These are phyloP conservation scores for Trichophyton mentagrophytes DNA, from an alignment of 2,329 filamentous ascomycete species.

Conservation along the genomic window DNA sequence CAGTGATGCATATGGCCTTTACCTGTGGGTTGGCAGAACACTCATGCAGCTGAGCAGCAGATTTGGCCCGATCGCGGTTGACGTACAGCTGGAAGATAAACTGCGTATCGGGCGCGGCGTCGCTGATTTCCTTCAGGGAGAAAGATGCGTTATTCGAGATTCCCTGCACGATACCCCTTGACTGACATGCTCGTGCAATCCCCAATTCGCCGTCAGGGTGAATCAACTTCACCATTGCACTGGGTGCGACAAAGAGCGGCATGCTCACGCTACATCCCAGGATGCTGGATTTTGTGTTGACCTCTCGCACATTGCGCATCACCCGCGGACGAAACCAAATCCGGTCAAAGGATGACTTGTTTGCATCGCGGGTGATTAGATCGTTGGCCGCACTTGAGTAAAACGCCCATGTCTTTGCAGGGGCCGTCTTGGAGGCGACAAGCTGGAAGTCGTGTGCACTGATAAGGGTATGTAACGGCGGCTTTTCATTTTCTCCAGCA, in stretches of 20 bases:
- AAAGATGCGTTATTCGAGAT: constrained; percentile 52
- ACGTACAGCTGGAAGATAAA: constrained; percentile 48
- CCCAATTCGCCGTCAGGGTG: constrained; percentile 53
- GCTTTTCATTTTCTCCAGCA: constrained; percentile 16
- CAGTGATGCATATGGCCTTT: constrained; percentile 40
- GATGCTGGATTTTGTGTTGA: constrained; percentile 42
- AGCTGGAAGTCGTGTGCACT: constrained; percentile 49
- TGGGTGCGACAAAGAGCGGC: constrained; percentile 52
- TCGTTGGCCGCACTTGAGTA: constrained; percentile 54
- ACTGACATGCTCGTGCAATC: constrained; percentile 41
- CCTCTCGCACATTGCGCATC: constrained; percentile 39
- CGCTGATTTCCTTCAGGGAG: constrained; percentile 42
- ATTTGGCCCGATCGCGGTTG: constrained; percentile 39
- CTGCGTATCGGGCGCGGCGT: constrained; percentile 28
- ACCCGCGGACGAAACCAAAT: constrained; percentile 39
- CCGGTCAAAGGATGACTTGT: constrained; percentile 40
- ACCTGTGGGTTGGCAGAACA: constrained; percentile 31
- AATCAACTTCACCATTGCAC: constrained; percentile 51
- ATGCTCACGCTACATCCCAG: constrained; percentile 41
- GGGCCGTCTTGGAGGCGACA: constrained; percentile 43
- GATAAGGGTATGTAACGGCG: constrained; percentile 42
- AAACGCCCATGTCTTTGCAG: constrained; percentile 57
- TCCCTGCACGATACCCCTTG: constrained; percentile 44
- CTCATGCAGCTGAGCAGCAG: constrained; percentile 34
- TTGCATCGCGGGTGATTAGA: constrained; percentile 44